Base-by-base conservation (phyloP, 2,329 filamentous ascomycete species). In the Fusarium abutilonis region DNA sequence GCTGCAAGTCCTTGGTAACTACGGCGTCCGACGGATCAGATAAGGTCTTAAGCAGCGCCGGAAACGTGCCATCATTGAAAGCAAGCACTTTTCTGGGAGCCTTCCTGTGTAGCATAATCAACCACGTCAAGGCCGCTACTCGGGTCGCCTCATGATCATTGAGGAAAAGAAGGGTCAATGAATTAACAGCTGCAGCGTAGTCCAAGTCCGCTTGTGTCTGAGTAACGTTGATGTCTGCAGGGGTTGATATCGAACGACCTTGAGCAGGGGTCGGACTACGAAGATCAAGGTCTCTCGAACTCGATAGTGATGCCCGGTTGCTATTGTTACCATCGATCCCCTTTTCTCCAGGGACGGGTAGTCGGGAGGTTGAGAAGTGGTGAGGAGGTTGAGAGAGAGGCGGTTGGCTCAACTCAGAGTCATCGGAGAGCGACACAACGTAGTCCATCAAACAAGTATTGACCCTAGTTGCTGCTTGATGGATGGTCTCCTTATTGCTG, bases 91-190 rank as follows among this genome's bases (percentile, higher is more conserved):
- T 97, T 49, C 90, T 86, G 1, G 95, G 95, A 4, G 95, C 94
- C 79, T 97, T 98, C 63, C 92, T 87, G 74, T 99, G 95, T 36
- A 99, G 83, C 94, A 98, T 98, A 56, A 98, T 95, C 53, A 99
- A 83, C 95, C 95, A 99, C 6, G 91, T 94, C 59, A 99, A 81
- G 14, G 95, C 93, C 34, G 93, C 94, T 26, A 98, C 93, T 59
- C 95, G 87, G 3, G 95, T 99, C 26, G 92, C 93, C 79, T 99
- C 96, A 72, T 98, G 92, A 69, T 99, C 94, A 71, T 99, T 97
- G 48, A 99, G 80, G 71, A 99, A 98, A 49, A 98, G 87, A 8
- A 98, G 78, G 0, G 94, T 99, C 36, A 99, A 83, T 9, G 94
- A 95, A 75, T 90, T 96, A 44, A 99, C 95, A 6, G 95, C 93